Base-by-base conservation (phyloP, 371 early-diverging fungal species). In the Apophysomyces elegans region DNA sequence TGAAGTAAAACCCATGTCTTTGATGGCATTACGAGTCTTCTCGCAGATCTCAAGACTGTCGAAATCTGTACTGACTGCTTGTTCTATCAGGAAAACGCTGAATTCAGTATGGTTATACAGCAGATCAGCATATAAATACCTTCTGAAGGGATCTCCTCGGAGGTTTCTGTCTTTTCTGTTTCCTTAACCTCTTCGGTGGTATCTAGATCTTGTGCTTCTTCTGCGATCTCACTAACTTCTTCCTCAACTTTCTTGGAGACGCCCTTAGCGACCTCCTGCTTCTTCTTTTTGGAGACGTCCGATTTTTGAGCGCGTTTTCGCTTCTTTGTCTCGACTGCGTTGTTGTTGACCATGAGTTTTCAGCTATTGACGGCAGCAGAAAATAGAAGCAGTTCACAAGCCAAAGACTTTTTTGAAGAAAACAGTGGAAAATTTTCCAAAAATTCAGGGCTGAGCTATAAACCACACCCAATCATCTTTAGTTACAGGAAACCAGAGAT, bases 1-100 rank as follows among this genome's bases (percentile, higher is more conserved):
- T 63, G 83, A 83, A 37, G 86, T 86, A 77, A 98, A 99, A 18
- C 95, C 96, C 90, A 98, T 93, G 61, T 94, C 96, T 59, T 82
- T 82, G 69, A 99, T 93, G 5, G 95, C 97, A 62, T 93, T 90
- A 73, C 86, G 84, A 12, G 93, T 88, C 58, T 82, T 81, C 39
- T 90, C 90, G 47, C 84, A 82, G 58, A 89, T 72, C 11, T 89
- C 89, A 5, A 94, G 76, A 12, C 80, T 80, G 36, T 76, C 70
- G 57, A 94, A 94, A 16, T 84, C 85, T 43, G 84, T 76, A 65
- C 82, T 81, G 63, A 87, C 61, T 59, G 77, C 45, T 60, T 79
- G 71, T 44, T 73, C 72, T 45, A 56, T 59, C 11, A 38, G 37
- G 5, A 18, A 4, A 4, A 26, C 11, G 21, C 32, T 18, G 21